Evolutionary conservation across 805 yeast species (phyloP).

Genomic region (Hanseniaspora guilliermondii): DNA sequence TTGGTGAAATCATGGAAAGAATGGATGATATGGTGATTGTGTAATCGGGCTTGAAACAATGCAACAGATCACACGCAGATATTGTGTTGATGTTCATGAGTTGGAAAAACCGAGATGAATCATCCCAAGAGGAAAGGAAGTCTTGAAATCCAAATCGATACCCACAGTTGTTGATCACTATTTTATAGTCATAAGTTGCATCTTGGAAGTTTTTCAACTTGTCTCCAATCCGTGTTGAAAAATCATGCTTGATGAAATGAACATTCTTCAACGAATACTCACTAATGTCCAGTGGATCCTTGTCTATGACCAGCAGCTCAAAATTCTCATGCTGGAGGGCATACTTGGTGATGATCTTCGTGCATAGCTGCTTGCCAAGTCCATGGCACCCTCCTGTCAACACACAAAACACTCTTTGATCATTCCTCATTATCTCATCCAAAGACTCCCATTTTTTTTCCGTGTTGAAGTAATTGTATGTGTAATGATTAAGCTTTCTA

Average conservation of each 20-base stretch:
- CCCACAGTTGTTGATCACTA: constrained; percentile 34
- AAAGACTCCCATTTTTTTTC: neutral
- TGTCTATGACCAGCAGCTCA: constrained; percentile 17
- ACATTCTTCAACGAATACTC: neutral
- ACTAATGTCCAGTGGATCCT: constrained; percentile 22
- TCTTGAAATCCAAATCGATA: constrained; percentile 18
- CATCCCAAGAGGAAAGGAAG: neutral
- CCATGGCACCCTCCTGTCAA: constrained; percentile 38
- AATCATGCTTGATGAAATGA: constrained; percentile 1
- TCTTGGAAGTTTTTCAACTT: constrained; percentile 11
- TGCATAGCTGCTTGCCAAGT: constrained; percentile 30
- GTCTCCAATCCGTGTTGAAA: neutral
- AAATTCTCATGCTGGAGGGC: neutral
- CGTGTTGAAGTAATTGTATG: neutral
- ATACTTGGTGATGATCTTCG: constrained; percentile 16
- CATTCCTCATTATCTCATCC: neutral
- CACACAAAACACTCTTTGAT: constrained; percentile 14
- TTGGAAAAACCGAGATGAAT: constrained; percentile 16
- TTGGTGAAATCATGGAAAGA: constrained; percentile 33
- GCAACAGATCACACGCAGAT: constrained; percentile 9
- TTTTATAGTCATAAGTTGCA: constrained; percentile 14
- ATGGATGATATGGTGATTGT: constrained; percentile 17
- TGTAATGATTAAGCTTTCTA: neutral
- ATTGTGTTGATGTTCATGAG: constrained; percentile 16
- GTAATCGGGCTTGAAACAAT: constrained; percentile 6